These are phyloP conservation scores for Somion occarium DNA, from an alignment of 1,284 basidiomycete species.

Conservation along the genomic window DNA sequence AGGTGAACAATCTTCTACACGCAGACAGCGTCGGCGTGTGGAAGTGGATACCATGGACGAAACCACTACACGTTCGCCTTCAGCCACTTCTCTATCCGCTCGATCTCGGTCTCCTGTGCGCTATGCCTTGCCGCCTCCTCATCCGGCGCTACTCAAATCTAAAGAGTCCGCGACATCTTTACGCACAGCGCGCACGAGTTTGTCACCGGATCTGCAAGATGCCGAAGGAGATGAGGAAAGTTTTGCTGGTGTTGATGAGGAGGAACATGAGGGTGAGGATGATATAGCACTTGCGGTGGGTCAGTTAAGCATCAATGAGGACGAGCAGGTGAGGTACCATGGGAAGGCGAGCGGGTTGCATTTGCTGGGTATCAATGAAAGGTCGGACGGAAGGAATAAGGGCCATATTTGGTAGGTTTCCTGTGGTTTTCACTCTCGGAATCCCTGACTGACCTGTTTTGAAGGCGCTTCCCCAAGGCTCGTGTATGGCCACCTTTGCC, in stretches of 20 bases:
- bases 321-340: constrained; percentile 74
- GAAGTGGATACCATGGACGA: constrained; percentile 15
- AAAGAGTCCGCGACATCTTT: constrained; percentile 10
- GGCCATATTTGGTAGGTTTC: constrained; percentile 67
- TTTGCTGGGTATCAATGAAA: constrained; percentile 59
- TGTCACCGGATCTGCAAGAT: constrained; percentile 16
- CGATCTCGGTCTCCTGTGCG: constrained; percentile 22
- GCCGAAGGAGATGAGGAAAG: constrained; percentile 37
- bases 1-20: constrained; percentile 1
- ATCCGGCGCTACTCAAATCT: constrained; percentile 12
- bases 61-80: constrained; percentile 18
- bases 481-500: constrained; percentile 76
- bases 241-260: background rate
- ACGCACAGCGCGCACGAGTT: constrained; percentile 3
- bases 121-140: constrained; percentile 12
- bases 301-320: constrained; percentile 81
- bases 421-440: constrained; percentile 15
- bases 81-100: constrained; percentile 17
- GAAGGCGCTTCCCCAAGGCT: constrained; percentile 75
- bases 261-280: constrained; percentile 37
- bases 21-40: constrained; percentile 23
- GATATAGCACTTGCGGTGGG: constrained; percentile 71
- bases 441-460: background rate
- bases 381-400: constrained; percentile 61
- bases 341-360: constrained; percentile 79